Conservation (phyloP, 192 early-diverging fungal species). For the Allomyces macrogynus region DNA sequence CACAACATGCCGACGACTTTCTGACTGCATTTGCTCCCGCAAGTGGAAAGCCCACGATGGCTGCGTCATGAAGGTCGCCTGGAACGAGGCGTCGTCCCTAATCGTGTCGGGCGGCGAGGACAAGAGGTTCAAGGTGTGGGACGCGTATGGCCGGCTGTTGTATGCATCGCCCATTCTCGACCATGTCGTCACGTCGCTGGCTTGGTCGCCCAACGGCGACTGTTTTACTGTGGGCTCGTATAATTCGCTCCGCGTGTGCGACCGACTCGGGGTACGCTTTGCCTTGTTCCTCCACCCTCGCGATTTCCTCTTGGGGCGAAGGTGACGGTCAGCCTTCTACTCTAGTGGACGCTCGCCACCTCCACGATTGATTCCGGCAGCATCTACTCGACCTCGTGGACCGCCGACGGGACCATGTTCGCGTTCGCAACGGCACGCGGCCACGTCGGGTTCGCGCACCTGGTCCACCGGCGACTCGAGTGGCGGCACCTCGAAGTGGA, state of each 20-base stretch:
- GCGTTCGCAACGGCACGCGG: slow-evolving; percentile 31
- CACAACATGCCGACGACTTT: background rate
- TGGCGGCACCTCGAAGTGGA: slow-evolving; percentile 40
- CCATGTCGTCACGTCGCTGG: slow-evolving; percentile 29
- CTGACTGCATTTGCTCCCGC: background rate
- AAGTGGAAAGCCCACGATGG: slow-evolving; percentile 43
- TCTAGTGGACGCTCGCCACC: slow-evolving; percentile 31
- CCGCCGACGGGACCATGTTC: slow-evolving; percentile 34
- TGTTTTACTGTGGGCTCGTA: slow-evolving; percentile 39
- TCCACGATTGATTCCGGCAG: slow-evolving; percentile 25
- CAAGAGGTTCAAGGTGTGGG: slow-evolving; percentile 38
- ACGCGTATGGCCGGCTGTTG: slow-evolving; percentile 28
- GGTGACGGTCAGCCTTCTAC: too few species aligned
- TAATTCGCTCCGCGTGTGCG: slow-evolving; percentile 26
- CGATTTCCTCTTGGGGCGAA: too few species aligned
- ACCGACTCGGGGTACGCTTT: slow-evolving; percentile 25
- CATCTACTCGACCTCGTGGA: slow-evolving; percentile 35
- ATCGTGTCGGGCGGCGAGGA: slow-evolving; percentile 43
- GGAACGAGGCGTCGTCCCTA: slow-evolving; percentile 28
- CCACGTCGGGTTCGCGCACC: slow-evolving; percentile 28
- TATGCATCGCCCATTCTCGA: slow-evolving; percentile 23
- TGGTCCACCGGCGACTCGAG: slow-evolving; percentile 26
- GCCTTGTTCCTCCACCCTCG: background rate
- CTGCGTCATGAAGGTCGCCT: slow-evolving; percentile 29
- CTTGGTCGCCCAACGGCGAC: slow-evolving; percentile 33